Evolutionary conservation across 257 asterid genomes (phyloP), one percentile per base, ranked within the genome.

Genomic region (Scutellaria barbata): DNA sequence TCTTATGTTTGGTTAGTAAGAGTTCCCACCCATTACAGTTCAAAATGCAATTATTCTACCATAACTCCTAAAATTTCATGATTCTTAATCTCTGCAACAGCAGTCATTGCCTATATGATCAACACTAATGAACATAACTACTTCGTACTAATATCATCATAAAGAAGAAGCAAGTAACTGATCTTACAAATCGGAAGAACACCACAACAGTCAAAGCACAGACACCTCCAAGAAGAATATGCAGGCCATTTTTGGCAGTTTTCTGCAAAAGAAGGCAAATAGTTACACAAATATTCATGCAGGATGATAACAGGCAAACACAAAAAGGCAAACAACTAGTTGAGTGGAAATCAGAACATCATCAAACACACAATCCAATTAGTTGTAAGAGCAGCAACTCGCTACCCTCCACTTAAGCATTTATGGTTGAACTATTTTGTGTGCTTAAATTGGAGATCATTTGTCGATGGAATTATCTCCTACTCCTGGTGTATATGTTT

Each of bases 101-200:
- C 57, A 43, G 42, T 11, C 10, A 39, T 46, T 39, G 46, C 57
- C 66, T 7, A 68, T 14, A 53, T 22, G 6, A 47, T 37, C 35
- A 51, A 48, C 3, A 59, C 8, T 8, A 7, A 60, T 47, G 57
- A 71, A 40, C 67, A 53, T 18, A 73, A 74, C 48, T 35, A 66
- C 60, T 65, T 60, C 75, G 40, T 39, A 64, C 73, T 45, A 59
- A 30, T 48, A 43, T 16, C 18, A 75, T 48, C 7, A 39, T 5
- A 39, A 67, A 8, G 68, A 43, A 7, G 60, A 63, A 74, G 22
- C 9, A 72, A 66, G 71, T 71, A 68, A 76, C 17, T 63, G 77
- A 75, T 86, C 98, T 89, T 89, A 92, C 98, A 80, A 92, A 90
- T 50, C 98, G 96, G 79, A 90, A 90, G 92, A 85, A 88, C 17